Evolutionary conservation across 495 filamentous ascomycete genomes (phyloP).

Genomic region (Glonium stellatum): DNA sequence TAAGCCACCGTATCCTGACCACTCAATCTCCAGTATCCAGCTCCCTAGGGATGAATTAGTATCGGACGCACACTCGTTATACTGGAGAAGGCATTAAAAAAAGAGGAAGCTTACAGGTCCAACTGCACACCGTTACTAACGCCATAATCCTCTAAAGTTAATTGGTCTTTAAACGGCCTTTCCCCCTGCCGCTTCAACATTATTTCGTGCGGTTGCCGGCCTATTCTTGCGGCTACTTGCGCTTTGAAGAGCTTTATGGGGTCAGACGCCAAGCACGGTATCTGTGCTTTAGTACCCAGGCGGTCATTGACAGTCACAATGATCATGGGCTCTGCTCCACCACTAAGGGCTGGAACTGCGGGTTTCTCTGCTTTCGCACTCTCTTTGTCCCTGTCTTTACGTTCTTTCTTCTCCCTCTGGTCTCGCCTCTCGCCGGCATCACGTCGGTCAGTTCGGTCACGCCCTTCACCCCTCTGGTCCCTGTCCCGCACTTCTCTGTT

Average conservation of each 20-base stretch:
- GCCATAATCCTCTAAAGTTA: conserved; percentile 83
- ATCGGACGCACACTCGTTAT: too few relatives aligned
- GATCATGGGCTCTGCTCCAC: conserved; percentile 68
- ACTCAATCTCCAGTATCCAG: conserved; percentile 28
- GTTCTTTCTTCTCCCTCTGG: background rate
- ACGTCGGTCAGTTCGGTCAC: conserved; percentile 1
- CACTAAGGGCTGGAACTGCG: conserved; percentile 25
- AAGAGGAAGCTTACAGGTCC: conserved; percentile 57
- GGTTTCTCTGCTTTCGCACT: background rate
- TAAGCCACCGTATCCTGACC: background rate
- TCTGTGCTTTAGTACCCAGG: conserved; percentile 80
- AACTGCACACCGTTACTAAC: conserved; percentile 83
- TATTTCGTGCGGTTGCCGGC: conserved; percentile 82
- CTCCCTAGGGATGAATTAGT: conserved; percentile 27
- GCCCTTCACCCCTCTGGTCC: background rate
- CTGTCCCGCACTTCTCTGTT: background rate
- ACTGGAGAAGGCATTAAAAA: too few relatives aligned
- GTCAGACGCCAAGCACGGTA: conserved; percentile 78
- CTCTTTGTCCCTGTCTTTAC: background rate
- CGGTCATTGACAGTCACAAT: conserved; percentile 88
- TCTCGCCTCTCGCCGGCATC: conserved; percentile 4
- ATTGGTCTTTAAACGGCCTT: conserved; percentile 80
- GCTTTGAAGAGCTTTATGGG: conserved; percentile 81
- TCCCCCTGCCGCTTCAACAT: conserved; percentile 86
- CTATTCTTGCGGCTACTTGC: conserved; percentile 78